Evolutionary conservation across 805 yeast species (phyloP).

Genomic region (Candida krabiensis): DNA sequence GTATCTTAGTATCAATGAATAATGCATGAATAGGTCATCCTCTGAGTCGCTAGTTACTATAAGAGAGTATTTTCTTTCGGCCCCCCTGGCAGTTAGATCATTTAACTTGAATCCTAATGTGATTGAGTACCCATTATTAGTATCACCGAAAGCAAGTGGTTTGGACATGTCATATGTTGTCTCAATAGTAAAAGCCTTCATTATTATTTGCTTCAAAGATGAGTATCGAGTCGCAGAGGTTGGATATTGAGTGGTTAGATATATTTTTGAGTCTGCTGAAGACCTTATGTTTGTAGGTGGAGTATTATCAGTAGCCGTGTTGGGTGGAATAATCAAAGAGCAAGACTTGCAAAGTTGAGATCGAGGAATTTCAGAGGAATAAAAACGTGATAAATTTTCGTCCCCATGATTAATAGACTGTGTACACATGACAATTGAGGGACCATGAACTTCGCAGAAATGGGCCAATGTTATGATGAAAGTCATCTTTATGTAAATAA

Average conservation of each 20-base stretch:
- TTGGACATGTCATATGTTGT: slow-evolving; percentile 56
- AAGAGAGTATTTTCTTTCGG: slow-evolving; percentile 65
- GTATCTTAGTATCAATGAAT: slow-evolving; percentile 50
- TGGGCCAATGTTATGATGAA: slow-evolving; percentile 62
- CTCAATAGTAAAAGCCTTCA: slow-evolving; percentile 67
- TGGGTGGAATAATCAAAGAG: slow-evolving; percentile 49
- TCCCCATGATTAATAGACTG: slow-evolving; percentile 36
- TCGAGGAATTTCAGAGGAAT: slow-evolving; percentile 37
- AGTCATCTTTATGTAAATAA: slow-evolving; percentile 31
- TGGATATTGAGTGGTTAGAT: slow-evolving; percentile 63
- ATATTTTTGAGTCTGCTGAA: slow-evolving; percentile 27
- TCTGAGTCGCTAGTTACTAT: slow-evolving; percentile 59
- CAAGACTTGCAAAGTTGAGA: slow-evolving; percentile 57
- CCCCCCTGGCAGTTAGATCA: slow-evolving; percentile 70
- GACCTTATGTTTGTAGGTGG: slow-evolving; percentile 33
- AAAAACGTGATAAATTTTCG: slow-evolving; percentile 32
- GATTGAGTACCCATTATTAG: slow-evolving; percentile 57
- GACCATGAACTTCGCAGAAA: slow-evolving; percentile 80
- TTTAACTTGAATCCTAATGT: slow-evolving; percentile 59
- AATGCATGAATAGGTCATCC: slow-evolving; percentile 49
- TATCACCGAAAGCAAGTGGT: slow-evolving; percentile 67
- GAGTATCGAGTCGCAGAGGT: slow-evolving; percentile 50
- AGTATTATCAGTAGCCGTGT: slow-evolving; percentile 7
- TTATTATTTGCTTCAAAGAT: slow-evolving; percentile 56
- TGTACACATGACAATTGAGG: slow-evolving; percentile 63